Evolutionary conservation across 108 stramenopile species (phyloP).

Genomic region (Schizochytrium sp.): DNA sequence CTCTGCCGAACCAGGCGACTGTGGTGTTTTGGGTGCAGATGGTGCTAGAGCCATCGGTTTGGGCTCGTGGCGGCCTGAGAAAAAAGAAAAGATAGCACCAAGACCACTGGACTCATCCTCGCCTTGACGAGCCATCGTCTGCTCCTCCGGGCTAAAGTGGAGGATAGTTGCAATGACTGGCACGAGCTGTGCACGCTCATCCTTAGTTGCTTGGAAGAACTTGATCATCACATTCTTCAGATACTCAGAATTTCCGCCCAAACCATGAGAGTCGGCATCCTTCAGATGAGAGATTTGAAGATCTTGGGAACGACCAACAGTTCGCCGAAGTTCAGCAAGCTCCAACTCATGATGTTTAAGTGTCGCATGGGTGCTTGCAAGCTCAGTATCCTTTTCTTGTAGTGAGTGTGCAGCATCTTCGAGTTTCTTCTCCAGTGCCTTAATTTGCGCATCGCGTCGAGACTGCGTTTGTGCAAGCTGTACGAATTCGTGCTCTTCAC

Average conservation of each 20-base stretch:
- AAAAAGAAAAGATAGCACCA: constrained; percentile 31
- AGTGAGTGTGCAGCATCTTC: not conserved
- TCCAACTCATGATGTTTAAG: not conserved
- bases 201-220: constrained; percentile 5
- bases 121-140: not conserved
- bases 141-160: constrained; percentile 52
- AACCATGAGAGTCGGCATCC: not conserved
- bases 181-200: constrained; percentile 52
- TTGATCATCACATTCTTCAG: constrained; percentile 61
- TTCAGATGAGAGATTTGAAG: not conserved
- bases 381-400: not conserved
- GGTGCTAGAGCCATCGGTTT: constrained; percentile 19
- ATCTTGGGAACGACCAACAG: not conserved
- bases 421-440: not conserved
- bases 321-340: constrained; percentile 22
- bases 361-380: not conserved
- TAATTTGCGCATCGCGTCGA: constrained; percentile 51
- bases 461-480: constrained; percentile 29
- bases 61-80: constrained; percentile 9
- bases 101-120: not conserved
- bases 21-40: not conserved
- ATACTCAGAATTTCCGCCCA: constrained; percentile 53
- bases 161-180: constrained; percentile 39
- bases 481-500: constrained; percentile 35
- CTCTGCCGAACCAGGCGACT: not conserved